These are phyloP conservation scores for Rhynchospora pubera DNA, from an alignment of 176 grass and related monocot species.

Conservation along the genomic window DNA sequence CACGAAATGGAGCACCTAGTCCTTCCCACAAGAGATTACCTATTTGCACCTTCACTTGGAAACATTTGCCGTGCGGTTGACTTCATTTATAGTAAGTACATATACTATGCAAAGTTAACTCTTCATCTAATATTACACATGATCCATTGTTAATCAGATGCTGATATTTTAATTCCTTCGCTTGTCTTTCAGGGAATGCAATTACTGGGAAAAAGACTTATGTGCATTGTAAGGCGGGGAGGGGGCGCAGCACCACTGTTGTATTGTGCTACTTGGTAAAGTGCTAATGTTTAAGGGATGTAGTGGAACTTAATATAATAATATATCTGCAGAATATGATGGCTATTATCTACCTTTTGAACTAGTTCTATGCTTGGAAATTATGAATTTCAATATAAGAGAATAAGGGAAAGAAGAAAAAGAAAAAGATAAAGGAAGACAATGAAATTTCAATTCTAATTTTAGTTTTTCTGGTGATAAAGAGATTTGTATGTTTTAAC, in stretches of 20 bases:
- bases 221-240: slow-evolving; percentile 96
- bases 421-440: neutral
- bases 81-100: slow-evolving; percentile 89
- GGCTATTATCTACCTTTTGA: neutral
- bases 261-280: slow-evolving; percentile 92
- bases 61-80: slow-evolving; percentile 76
- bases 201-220: slow-evolving; percentile 69
- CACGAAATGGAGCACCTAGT: slow-evolving; percentile 77
- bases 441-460: neutral
- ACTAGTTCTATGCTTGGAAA: neutral
- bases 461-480: neutral
- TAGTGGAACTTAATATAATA: neutral
- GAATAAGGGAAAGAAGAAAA: neutral
- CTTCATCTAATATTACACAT: neutral
- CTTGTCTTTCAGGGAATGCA: slow-evolving; percentile 50
- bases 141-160: neutral
- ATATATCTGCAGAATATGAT: neutral
- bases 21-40: slow-evolving; percentile 92
- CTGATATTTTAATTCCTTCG: neutral
- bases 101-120: neutral
- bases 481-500: neutral
- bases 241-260: slow-evolving; percentile 76
- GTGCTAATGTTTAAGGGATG: neutral
- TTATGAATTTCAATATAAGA: neutral
- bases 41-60: slow-evolving; percentile 80